Evolutionary conservation across 2,329 filamentous ascomycete species (phyloP), one percentile per base, ranked within the genome.

Genomic region (Aquanectria penicillioides): DNA sequence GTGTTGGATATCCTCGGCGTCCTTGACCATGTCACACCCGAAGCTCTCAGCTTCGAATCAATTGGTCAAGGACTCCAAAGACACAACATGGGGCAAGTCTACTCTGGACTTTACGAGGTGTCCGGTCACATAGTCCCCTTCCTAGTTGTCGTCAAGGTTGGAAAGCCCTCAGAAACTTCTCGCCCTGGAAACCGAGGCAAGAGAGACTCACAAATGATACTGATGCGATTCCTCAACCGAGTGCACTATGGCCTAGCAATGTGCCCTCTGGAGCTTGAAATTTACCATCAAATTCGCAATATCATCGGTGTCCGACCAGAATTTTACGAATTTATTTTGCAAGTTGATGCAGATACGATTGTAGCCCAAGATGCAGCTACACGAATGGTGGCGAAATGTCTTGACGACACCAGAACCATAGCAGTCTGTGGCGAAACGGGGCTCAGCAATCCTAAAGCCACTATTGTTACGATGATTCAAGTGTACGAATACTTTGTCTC

Each of bases 401-500:
- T 97, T 36, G 87, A 95, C 70, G 95, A 99, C 74, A 97, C 94
- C 20, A 89, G 92, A 54, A 83, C 98, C 15, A 94, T 97, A 71
- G 95, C 91, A 52, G 87, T 95, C 46, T 99, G 95, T 72, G 95
- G 95, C 78, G 95, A 99, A 78, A 99, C 95, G 0, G 91, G 91
- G 13, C 83, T 99, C 41, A 94, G 90, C 63, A 99, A 99, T 73
- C 91, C 93, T 59, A 97, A 97, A 77, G 85, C 90, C 6, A 97
- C 94, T 1, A 93, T 96, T 72, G 88, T 97, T 67, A 99, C 95
- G 47, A 98, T 98, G 94, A 99, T 99, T 75, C 95, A 99, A 78
- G 94, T 99, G 26, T 99, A 98, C 83, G 94, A 99, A 78, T 99
- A 99, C 84, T 99, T 94, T 81, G 98, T 99, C 71, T 98, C 94